These are phyloP conservation scores for Komagataella kurtzmanii DNA, from an alignment of 805 yeast species.

Conservation along the genomic window DNA sequence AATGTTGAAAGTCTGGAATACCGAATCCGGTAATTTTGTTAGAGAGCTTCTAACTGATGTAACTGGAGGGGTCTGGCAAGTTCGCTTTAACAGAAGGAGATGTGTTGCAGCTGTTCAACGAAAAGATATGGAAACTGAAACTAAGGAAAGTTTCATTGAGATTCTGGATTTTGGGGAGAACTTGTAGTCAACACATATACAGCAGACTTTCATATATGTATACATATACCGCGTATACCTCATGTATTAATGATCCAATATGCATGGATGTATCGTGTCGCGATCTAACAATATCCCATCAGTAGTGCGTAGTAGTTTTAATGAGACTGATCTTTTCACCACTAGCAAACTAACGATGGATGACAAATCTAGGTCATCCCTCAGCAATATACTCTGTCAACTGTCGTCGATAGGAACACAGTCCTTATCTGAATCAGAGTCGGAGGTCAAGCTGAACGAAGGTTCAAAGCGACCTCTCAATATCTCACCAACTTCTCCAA, in stretches of 20 bases:
- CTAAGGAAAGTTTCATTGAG: slow-evolving; percentile 55
- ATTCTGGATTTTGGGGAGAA: slow-evolving; percentile 59
- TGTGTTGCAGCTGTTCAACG: slow-evolving; percentile 86
- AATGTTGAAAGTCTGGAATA: slow-evolving; percentile 80
- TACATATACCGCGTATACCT: not conserved
- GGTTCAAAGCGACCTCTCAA: not conserved
- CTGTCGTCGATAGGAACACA: not conserved
- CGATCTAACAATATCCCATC: not conserved
- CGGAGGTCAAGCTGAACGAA: not conserved
- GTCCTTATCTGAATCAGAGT: not conserved
- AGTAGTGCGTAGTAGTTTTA: too few species aligned
- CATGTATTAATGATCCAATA: not conserved
- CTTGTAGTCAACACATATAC: not conserved
- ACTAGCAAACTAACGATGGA: not conserved
- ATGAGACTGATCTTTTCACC: not conserved
- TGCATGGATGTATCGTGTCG: not conserved
- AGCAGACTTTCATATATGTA: not conserved
- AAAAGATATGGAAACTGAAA: slow-evolving; percentile 29
- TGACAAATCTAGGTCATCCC: not conserved
- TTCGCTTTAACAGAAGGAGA: slow-evolving; percentile 67
- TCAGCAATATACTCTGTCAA: not conserved
- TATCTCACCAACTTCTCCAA: not conserved
- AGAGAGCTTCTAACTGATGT: slow-evolving; percentile 63
- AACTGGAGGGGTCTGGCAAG: slow-evolving; percentile 90
- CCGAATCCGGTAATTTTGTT: slow-evolving; percentile 62